These are phyloP conservation scores for Paraurostyla sp. DNA, from an alignment of 73 alveolate genomes.

Conservation along the genomic window DNA sequence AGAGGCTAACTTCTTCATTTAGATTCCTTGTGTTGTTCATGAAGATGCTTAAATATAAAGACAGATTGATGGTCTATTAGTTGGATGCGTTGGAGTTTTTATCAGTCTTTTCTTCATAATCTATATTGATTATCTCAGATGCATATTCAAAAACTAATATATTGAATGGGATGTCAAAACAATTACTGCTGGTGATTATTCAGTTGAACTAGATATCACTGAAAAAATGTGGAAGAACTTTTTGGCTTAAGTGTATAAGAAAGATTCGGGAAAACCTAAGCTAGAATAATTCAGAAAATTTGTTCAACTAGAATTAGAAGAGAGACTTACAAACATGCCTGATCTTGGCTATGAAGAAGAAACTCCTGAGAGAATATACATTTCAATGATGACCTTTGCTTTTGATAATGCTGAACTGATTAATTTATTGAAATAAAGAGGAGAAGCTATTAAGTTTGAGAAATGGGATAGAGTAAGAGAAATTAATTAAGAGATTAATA, in stretches of 20 bases:
- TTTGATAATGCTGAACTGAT: slow-evolving; percentile 43
- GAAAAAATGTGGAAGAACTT: slow-evolving; percentile 36
- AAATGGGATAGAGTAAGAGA: slow-evolving; percentile 35
- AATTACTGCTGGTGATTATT: slow-evolving; percentile 51
- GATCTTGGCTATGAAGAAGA: slow-evolving; percentile 36
- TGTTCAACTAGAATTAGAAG: slow-evolving; percentile 18
- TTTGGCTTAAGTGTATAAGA: neutral
- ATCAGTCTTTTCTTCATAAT: slow-evolving; percentile 36
- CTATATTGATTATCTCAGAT: slow-evolving; percentile 34
- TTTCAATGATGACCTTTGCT: slow-evolving; percentile 49
- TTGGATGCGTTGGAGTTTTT: slow-evolving; percentile 51
- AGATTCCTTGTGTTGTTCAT: slow-evolving; percentile 46
- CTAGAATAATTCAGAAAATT: slow-evolving; percentile 20
- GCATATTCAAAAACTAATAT: slow-evolving; percentile 18
- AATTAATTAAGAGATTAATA: slow-evolving; percentile 17
- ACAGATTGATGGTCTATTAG: slow-evolving; percentile 42
- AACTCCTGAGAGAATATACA: slow-evolving; percentile 35
- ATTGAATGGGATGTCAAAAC: slow-evolving; percentile 59
- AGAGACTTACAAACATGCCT: slow-evolving; percentile 3
- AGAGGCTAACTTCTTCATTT: slow-evolving; percentile 34
- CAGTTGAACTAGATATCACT: slow-evolving; percentile 40
- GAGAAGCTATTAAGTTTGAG: slow-evolving; percentile 33
- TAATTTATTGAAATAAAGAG: slow-evolving; percentile 51
- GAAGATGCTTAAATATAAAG: slow-evolving; percentile 18
- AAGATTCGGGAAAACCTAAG: neutral